Evolutionary conservation across 2,329 filamentous ascomycete genomes (phyloP), one percentile per base, ranked within the genome.

Genomic region (Hypocrella siamensis): DNA sequence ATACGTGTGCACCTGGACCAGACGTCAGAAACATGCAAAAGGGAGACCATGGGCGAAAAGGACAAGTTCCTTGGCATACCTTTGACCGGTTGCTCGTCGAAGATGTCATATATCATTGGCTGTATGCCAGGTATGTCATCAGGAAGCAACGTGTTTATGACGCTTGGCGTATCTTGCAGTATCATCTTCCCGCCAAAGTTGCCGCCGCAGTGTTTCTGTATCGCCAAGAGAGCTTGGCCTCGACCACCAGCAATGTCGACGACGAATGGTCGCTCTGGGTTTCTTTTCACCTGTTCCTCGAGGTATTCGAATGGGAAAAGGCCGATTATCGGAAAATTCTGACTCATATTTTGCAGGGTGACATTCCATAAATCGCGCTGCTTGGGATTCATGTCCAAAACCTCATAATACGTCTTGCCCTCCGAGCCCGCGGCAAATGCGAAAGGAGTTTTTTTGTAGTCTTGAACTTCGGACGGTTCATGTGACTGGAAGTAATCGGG

Each of bases 371-470:
- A 31, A 12, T 45, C 31, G 17, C 45, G 41, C 24, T 40, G 32
- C 19, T 44, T 39, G 3, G 32, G 35, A 31, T 49, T 38, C 26
- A 38, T 28, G 18, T 47, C 42, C 9, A 52, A 32, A 2, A 45
- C 37, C 26, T 51, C 46, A 28, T 52, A 52, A 38, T 49, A 52
- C 1, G 46, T 52, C 42, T 43, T 41, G 35, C 49, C 50, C 31
- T 47, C 45, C 26, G 45, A 40, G 16, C 48, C 50, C 1, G 40
- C 38, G 1, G 42, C 39, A 17, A 46, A 46, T 24, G 45, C 42
- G 31, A 49, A 46, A 3, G 48, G 48, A 17, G 41, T 46, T 38
- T 51, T 50, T 12, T 35, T 42, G 17, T 42, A 31, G 31, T 52
- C 45, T 26, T 40, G 46, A 10, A 48, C 12, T 7, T 49, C 49